Evolutionary conservation across 495 filamentous ascomycete species (phyloP).

Genomic region (Tuber microsphaerosporum): DNA sequence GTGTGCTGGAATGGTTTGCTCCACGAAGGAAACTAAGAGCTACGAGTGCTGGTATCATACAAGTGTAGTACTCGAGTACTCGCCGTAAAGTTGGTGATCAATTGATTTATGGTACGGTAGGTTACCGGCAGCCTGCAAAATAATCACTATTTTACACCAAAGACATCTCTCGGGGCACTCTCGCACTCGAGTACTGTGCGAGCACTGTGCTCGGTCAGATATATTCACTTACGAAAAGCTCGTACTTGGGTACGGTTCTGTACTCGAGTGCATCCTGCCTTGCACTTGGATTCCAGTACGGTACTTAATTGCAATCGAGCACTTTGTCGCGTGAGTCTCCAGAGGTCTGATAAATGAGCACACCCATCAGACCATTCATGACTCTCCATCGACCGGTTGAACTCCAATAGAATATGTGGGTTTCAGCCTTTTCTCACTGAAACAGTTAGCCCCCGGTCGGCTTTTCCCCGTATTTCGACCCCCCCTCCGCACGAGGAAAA

Average conservation of each 20-base stretch:
- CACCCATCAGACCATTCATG: background rate
- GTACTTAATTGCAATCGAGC: background rate
- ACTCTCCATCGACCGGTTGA: background rate
- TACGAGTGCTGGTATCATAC: background rate
- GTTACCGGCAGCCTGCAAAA: background rate
- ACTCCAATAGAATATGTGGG: background rate
- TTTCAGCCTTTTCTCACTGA: constrained; percentile 2
- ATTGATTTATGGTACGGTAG: too few species aligned
- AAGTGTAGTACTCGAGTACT: background rate
- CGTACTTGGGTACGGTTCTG: too few species aligned
- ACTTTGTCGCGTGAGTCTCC: background rate
- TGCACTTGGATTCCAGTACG: background rate
- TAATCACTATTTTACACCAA: background rate
- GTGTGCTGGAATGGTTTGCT: too few species aligned
- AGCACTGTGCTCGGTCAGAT: too few species aligned
- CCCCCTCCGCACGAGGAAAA: background rate
- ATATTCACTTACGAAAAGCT: too few species aligned
- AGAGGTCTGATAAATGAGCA: background rate
- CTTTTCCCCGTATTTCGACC: background rate
- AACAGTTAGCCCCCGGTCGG: background rate
- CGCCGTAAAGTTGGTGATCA: background rate
- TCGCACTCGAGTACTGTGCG: background rate
- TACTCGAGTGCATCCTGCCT: background rate
- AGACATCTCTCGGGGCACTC: background rate
- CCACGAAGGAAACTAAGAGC: too few species aligned